phyloP scores from a whole-genome alignment of 495 filamentous ascomycete genomes.

The Aspergillus olivimuriae region DNA sequence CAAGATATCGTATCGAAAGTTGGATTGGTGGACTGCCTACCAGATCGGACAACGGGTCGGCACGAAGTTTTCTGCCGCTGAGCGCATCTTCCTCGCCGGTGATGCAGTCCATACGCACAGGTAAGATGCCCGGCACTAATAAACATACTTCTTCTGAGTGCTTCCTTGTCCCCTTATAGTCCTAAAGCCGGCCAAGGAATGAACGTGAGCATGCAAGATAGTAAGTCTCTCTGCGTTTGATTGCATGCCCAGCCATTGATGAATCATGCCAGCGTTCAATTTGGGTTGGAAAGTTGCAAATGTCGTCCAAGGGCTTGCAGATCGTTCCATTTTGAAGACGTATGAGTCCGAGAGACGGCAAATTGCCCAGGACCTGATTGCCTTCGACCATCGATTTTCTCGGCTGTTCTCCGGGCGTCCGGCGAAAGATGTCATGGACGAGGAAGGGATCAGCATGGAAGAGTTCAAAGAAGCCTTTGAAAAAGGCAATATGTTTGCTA shows the following conservation, averaged over 20 bases:
- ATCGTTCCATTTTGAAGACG: conserved; percentile 28
- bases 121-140: not conserved
- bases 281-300: conserved; percentile 45
- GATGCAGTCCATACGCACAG: conserved; percentile 48
- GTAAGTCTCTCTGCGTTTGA: not conserved
- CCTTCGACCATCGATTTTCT: conserved; percentile 10
- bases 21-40: conserved; percentile 6
- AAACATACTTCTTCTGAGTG: too few relatives aligned
- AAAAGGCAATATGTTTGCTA: not conserved
- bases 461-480: conserved; percentile 9
- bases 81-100: conserved; percentile 39
- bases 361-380: conserved; percentile 17
- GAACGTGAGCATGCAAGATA: conserved; percentile 49
- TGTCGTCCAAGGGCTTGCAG: conserved; percentile 18
- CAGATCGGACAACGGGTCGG: conserved; percentile 5
- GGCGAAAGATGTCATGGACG: not conserved
- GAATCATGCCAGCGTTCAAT: too few relatives aligned
- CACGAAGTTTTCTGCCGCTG: not conserved
- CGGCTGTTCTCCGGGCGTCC: conserved; percentile 10
- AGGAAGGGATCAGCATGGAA: conserved; percentile 8
- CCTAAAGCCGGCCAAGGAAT: conserved; percentile 47
- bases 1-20: not conserved
- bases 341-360: conserved; percentile 27
- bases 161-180: too few relatives aligned
- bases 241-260: too few relatives aligned